phyloP scores from a whole-genome alignment of 108 stramenopile species.

The Cyclotella kingstonii region DNA sequence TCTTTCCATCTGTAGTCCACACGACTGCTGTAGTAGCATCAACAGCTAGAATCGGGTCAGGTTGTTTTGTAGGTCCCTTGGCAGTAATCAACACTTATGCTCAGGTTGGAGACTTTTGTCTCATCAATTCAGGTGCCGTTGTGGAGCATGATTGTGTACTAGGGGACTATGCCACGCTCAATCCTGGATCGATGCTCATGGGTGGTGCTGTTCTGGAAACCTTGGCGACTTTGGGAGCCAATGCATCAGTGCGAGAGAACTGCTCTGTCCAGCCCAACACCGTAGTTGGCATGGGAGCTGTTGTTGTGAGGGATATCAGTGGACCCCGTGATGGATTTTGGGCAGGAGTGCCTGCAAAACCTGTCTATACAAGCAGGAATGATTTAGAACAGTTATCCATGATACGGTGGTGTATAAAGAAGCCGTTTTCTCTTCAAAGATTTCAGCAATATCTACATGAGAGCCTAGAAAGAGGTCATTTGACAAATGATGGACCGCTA shows the following conservation, averaged over 20 bases:
- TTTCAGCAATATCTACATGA: neutral
- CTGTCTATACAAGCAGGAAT: neutral
- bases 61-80: neutral
- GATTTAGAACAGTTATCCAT: neutral
- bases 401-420: neutral
- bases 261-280: neutral
- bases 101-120: neutral
- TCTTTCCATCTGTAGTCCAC: conserved; percentile 2
- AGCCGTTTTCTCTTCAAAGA: neutral
- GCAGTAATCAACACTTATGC: neutral
- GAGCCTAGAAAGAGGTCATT: neutral
- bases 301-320: neutral
- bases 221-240: neutral
- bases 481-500: conserved; percentile 13
- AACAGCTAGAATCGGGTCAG: neutral
- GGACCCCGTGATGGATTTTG: neutral
- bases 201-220: neutral
- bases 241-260: neutral
- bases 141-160: conserved; percentile 6
- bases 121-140: neutral
- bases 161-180: neutral
- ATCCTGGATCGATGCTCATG: neutral
- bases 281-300: conserved; percentile 3
- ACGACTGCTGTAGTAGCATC: neutral
- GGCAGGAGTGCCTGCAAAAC: neutral